Evolutionary conservation across 306 rosid species (phyloP).

Genomic region (Vigna reflexopilosa): DNA sequence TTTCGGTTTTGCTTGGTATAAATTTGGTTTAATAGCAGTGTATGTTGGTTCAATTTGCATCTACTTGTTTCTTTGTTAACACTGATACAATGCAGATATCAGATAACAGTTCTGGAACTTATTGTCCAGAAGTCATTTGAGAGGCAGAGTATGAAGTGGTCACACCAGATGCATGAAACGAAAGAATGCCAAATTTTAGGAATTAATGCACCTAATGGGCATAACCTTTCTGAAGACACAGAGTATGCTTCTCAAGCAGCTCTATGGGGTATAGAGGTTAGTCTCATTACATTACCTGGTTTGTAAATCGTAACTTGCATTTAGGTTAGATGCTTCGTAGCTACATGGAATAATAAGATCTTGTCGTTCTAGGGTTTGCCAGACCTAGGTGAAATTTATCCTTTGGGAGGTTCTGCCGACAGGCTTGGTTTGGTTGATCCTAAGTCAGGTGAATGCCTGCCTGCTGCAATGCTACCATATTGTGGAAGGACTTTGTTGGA

Average conservation of each 20-base stretch:
- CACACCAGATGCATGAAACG: slow-evolving; percentile 53
- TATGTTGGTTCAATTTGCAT: neutral
- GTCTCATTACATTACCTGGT: slow-evolving; percentile 42
- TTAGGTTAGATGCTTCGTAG: slow-evolving; percentile 17
- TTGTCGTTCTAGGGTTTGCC: slow-evolving; percentile 88
- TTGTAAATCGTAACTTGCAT: neutral
- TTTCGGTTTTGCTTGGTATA: slow-evolving; percentile 17
- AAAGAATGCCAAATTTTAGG: slow-evolving; percentile 71
- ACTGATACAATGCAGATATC: slow-evolving; percentile 71
- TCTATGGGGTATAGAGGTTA: slow-evolving; percentile 97
- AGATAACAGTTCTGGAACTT: slow-evolving; percentile 77
- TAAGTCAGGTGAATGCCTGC: slow-evolving; percentile 89
- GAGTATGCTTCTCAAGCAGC: slow-evolving; percentile 97
- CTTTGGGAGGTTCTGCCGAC: slow-evolving; percentile 97
- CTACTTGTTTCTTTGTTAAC: slow-evolving; percentile 18
- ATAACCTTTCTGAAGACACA: slow-evolving; percentile 75
- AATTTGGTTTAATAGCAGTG: neutral
- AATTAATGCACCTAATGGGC: slow-evolving; percentile 79
- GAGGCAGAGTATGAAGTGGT: slow-evolving; percentile 56
- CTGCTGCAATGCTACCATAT: slow-evolving; percentile 96
- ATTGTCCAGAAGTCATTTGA: slow-evolving; percentile 60
- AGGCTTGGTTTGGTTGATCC: slow-evolving; percentile 94
- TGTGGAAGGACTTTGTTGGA: slow-evolving; percentile 98
- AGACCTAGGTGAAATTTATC: slow-evolving; percentile 96
- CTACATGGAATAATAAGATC: slow-evolving; percentile 55